Conservation (phyloP, 2,329 filamentous ascomycete species). For the Diaporthe sp. region DNA sequence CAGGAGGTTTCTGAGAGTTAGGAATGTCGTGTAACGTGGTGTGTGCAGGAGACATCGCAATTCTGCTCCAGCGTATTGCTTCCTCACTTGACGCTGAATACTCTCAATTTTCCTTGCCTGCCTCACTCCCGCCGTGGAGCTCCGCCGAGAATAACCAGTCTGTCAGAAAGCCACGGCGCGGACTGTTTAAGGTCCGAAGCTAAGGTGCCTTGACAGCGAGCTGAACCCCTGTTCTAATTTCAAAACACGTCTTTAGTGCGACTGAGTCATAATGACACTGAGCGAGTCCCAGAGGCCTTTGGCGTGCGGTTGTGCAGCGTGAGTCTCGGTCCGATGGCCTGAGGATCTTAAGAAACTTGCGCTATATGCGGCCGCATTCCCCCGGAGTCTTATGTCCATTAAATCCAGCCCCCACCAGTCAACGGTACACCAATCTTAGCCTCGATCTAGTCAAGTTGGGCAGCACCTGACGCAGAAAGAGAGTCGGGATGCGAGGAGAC, state of each 20-base stretch:
- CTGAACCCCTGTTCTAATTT: background rate
- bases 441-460: background rate
- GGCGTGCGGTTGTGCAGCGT: background rate
- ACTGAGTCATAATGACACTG: background rate
- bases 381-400: background rate
- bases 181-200: background rate
- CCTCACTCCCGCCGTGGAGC: background rate
- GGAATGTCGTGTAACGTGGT: background rate
- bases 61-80: background rate
- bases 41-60: background rate
- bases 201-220: background rate
- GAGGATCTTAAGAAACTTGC: background rate
- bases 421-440: background rate
- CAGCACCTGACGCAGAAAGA: too few species aligned
- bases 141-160: background rate
- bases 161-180: constrained; percentile 3
- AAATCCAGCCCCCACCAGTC: background rate
- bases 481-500: background rate
- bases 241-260: background rate
- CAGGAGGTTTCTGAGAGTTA: background rate
- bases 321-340: background rate
- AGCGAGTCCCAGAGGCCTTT: background rate
- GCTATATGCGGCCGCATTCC: background rate
- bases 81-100: background rate
- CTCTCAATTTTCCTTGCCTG: background rate